Evolutionary conservation across 495 filamentous ascomycete genomes (phyloP).

Genomic region (Trichocladium antarcticum): DNA sequence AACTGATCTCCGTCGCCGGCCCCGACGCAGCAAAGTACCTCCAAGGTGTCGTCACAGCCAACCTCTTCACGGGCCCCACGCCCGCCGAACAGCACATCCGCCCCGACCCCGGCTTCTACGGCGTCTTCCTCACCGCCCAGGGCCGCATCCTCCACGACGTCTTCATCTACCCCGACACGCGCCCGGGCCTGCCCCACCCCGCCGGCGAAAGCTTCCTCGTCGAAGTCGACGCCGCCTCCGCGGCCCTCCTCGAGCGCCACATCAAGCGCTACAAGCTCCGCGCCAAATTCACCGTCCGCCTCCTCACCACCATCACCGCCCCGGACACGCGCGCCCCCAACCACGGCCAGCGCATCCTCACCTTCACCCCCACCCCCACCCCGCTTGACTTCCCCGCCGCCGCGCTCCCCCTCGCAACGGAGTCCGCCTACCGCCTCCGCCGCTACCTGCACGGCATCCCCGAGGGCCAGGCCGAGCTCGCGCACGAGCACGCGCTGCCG

Average conservation of each 20-base stretch:
- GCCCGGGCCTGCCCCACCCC: conserved; percentile 32
- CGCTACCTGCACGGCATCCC: conserved; percentile 69
- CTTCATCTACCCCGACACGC: conserved; percentile 63
- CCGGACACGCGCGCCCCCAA: conserved; percentile 55
- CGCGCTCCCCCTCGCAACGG: conserved; percentile 19
- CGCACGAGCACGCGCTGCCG: conserved; percentile 56
- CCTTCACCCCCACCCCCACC: conserved; percentile 7
- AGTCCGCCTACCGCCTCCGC: conserved; percentile 51
- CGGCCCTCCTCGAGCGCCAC: conserved; percentile 50
- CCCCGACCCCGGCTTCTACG: conserved; percentile 48
- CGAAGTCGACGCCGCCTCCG: conserved; percentile 64
- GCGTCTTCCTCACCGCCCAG: conserved; percentile 73
- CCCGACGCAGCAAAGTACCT: conserved; percentile 71
- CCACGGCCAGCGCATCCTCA: conserved; percentile 52
- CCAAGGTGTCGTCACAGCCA: conserved; percentile 73
- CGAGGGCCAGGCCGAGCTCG: conserved; percentile 73
- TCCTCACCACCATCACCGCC: conserved; percentile 36
- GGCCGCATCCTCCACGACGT: conserved; percentile 79
- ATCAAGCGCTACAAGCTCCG: conserved; percentile 75
- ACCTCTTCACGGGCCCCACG: conserved; percentile 40
- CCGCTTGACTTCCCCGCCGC: conserved; percentile 1
- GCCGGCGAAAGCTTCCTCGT: conserved; percentile 52
- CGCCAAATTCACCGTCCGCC: conserved; percentile 57
- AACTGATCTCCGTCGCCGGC: conserved; percentile 67
- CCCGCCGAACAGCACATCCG: conserved; percentile 10